phyloP scores from a whole-genome alignment of 2,329 filamentous ascomycete species.

The Aspergillus quadrilineatus region DNA sequence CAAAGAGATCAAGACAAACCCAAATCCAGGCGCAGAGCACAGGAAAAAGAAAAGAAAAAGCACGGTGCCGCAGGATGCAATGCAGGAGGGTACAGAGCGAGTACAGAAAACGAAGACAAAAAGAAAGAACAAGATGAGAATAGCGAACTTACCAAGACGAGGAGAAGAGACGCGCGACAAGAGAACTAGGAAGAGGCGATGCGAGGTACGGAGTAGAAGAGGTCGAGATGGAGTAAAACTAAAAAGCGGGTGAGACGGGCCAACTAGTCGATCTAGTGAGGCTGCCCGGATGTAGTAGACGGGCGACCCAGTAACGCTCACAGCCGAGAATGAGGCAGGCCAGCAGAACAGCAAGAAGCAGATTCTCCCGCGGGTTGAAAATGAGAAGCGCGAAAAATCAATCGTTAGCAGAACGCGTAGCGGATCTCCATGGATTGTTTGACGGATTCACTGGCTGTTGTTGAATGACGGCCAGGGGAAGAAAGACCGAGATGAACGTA shows the following conservation, averaged over 20 bases:
- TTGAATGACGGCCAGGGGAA: conserved; percentile 9
- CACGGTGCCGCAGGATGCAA: conserved; percentile 13
- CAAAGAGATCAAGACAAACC: conserved; percentile 7
- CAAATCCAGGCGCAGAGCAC: conserved; percentile 9
- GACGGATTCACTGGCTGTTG: background rate
- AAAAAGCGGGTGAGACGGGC: background rate
- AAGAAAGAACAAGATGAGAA: conserved; percentile 1
- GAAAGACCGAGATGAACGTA: conserved; percentile 1
- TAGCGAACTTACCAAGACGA: conserved; percentile 8
- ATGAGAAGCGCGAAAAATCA: background rate
- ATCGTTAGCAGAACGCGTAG: conserved; percentile 7
- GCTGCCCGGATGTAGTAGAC: background rate
- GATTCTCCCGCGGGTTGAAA: conserved; percentile 8
- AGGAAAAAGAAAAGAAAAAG: conserved; percentile 5
- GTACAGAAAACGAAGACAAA: conserved; percentile 11
- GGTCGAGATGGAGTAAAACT: background rate
- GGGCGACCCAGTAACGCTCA: background rate
- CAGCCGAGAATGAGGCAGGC: background rate
- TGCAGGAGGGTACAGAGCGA: conserved; percentile 1
- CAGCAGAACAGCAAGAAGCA: conserved; percentile 1
- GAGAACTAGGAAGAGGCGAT: background rate
- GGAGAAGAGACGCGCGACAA: conserved; percentile 7
- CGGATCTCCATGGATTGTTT: conserved; percentile 7
- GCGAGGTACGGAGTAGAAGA: background rate
- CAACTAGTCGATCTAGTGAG: background rate